Percentiles rank a stretch among this genome's conserved stretches.
Evolutionary conservation across 73 alveolate genomes (phyloP).

Genomic region (Symbiodinium pilosum): DNA sequence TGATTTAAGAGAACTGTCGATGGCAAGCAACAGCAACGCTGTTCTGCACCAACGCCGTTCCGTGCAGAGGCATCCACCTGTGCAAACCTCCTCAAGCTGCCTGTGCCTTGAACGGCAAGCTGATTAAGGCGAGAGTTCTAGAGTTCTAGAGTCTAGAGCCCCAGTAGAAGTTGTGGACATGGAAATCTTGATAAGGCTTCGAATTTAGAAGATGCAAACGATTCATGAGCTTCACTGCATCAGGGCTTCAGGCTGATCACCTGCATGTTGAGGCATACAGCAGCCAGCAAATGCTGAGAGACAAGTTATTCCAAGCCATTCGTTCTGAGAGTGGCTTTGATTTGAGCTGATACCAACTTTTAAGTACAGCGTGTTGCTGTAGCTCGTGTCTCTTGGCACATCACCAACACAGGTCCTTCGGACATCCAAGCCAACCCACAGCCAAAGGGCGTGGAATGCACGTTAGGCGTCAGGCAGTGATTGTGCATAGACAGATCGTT

Average conservation of each 20-base stretch:
- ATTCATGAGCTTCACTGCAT: too few species aligned
- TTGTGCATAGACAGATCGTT: neutral
- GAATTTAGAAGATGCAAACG: too few species aligned
- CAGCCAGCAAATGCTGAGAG: slow-evolving; percentile 42
- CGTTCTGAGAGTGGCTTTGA: slow-evolving; percentile 91
- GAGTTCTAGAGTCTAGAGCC: neutral
- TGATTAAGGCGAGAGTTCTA: neutral
- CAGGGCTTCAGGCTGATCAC: neutral
- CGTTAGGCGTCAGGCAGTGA: neutral
- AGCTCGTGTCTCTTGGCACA: too few species aligned
- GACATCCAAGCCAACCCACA: neutral
- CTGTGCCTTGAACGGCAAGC: slow-evolving; percentile 19
- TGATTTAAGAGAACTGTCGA: too few species aligned
- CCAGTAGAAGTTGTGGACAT: neutral
- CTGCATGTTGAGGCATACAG: slow-evolving; percentile 16
- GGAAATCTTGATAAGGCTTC: too few species aligned
- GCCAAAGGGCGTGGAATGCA: neutral
- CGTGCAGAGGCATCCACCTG: slow-evolving; percentile 55
- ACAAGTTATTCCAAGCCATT: slow-evolving; percentile 72
- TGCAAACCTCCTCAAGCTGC: slow-evolving; percentile 79
- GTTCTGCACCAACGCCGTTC: too few species aligned
- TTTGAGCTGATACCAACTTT: slow-evolving; percentile 48
- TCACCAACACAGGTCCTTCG: neutral
- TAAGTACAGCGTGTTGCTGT: too few species aligned
- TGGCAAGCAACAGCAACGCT: too few species aligned